Evolutionary conservation across 192 early-diverging fungal genomes (phyloP).

Genomic region (Dispira parvispora): DNA sequence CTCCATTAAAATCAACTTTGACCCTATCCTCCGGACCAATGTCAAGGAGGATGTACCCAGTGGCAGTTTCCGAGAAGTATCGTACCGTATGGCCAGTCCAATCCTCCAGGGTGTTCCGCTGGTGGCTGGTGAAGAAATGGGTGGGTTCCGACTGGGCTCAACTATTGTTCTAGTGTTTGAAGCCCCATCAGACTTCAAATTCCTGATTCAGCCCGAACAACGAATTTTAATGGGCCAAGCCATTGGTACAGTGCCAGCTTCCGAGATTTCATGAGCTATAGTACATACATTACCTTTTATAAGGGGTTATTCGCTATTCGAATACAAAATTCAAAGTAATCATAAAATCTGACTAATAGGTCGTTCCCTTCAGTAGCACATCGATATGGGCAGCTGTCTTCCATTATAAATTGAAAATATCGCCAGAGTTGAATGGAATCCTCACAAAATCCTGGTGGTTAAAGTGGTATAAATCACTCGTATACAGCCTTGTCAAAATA

Average conservation of each 20-base stretch:
- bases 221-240: slow-evolving; percentile 68
- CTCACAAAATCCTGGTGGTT: no score
- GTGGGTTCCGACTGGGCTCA: slow-evolving; percentile 88
- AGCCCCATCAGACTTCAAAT: slow-evolving; percentile 72
- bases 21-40: slow-evolving; percentile 62
- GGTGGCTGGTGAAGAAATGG: slow-evolving; percentile 72
- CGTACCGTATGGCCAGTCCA: slow-evolving; percentile 45
- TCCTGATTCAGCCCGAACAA: slow-evolving; percentile 47
- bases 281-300: no score
- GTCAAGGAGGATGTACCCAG: slow-evolving; percentile 30
- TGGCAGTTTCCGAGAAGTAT: slow-evolving; percentile 59
- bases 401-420: no score
- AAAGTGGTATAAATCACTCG: no score
- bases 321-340: no score
- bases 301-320: no score
- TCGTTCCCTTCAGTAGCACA: no score
- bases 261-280: neutral
- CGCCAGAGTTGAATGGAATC: no score
- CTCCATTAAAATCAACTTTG: slow-evolving; percentile 87
- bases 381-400: no score
- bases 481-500: no score
- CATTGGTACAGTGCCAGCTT: slow-evolving; percentile 26
- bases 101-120: slow-evolving; percentile 48
- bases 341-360: no score
- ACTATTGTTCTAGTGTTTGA: slow-evolving; percentile 97